A percentile compares a stretch with the other conserved stretches of the same genome.
phyloP scores from a whole-genome alignment of 768 basidiomycete genomes.

The Lactifluus subvellereus region DNA sequence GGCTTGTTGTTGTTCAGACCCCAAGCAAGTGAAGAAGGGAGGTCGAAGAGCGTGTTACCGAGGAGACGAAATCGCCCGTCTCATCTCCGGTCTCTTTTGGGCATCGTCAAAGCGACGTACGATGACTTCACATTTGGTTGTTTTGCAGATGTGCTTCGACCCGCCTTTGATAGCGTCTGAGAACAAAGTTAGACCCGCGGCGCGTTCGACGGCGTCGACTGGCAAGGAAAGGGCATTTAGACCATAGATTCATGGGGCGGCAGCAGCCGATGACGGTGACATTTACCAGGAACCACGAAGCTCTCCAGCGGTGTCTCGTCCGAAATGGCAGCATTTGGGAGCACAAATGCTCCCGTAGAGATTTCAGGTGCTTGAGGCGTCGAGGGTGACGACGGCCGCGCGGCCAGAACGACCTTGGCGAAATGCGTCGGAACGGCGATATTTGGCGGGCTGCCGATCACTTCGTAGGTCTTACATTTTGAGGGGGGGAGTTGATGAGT shows the following conservation, averaged over 20 bases:
- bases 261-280: background rate
- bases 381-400: slow-evolving; percentile 66
- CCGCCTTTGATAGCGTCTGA: slow-evolving; percentile 67
- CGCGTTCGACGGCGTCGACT: slow-evolving; percentile 92
- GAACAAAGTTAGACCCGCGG: slow-evolving; percentile 84
- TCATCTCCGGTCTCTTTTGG: slow-evolving; percentile 54
- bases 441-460: slow-evolving; percentile 89
- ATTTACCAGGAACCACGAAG: slow-evolving; percentile 77
- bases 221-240: slow-evolving; percentile 9
- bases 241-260: background rate
- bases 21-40: background rate
- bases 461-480: slow-evolving; percentile 73
- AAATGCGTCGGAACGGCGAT: slow-evolving; percentile 96
- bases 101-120: slow-evolving; percentile 90
- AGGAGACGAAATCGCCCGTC: slow-evolving; percentile 49
- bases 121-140: slow-evolving; percentile 82
- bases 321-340: slow-evolving; percentile 90
- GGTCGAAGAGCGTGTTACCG: slow-evolving; percentile 18
- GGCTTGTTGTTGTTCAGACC: background rate
- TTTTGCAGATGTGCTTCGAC: slow-evolving; percentile 84
- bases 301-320: slow-evolving; percentile 74
- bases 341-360: slow-evolving; percentile 87
- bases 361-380: slow-evolving; percentile 69
- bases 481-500: background rate
- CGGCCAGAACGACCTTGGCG: slow-evolving; percentile 87